phyloP scores from a whole-genome alignment of 2,329 filamentous ascomycete genomes.

The Cytospora paraplurivora region DNA sequence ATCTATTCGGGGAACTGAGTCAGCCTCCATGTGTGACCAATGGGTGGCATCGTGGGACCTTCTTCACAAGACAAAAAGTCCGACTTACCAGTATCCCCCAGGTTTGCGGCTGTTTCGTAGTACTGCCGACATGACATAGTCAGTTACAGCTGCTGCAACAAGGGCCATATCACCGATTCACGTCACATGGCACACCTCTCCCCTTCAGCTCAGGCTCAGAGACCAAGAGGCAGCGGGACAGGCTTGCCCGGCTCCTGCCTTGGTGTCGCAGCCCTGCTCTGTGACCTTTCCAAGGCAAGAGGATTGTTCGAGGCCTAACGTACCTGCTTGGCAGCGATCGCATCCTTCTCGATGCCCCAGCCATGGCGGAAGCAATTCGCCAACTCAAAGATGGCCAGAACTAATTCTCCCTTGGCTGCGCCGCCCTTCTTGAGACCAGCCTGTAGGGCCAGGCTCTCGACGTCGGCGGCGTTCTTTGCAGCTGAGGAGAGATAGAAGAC shows the following conservation, averaged over 20 bases:
- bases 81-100: constrained; percentile 77
- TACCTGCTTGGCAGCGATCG: constrained; percentile 77
- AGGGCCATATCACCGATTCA: background rate
- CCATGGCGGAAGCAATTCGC: constrained; percentile 91
- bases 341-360: constrained; percentile 87
- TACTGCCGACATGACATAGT: constrained; percentile 58
- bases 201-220: constrained; percentile 1
- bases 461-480: constrained; percentile 83
- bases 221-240: background rate
- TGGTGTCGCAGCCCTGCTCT: background rate
- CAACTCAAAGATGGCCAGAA: constrained; percentile 94
- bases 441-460: constrained; percentile 82
- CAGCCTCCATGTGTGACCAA: constrained; percentile 32
- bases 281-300: background rate
- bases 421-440: constrained; percentile 92
- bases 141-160: constrained; percentile 11
- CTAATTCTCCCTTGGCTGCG: constrained; percentile 91
- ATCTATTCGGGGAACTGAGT: constrained; percentile 55
- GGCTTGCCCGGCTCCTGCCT: background rate
- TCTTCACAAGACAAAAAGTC: constrained; percentile 1
- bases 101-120: constrained; percentile 95
- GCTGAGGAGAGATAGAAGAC: constrained; percentile 85
- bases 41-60: constrained; percentile 13
- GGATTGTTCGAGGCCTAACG: constrained; percentile 33
- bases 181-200: background rate